phyloP scores from a whole-genome alignment of 2,329 filamentous ascomycete species.

The Hysterium pulicare region DNA sequence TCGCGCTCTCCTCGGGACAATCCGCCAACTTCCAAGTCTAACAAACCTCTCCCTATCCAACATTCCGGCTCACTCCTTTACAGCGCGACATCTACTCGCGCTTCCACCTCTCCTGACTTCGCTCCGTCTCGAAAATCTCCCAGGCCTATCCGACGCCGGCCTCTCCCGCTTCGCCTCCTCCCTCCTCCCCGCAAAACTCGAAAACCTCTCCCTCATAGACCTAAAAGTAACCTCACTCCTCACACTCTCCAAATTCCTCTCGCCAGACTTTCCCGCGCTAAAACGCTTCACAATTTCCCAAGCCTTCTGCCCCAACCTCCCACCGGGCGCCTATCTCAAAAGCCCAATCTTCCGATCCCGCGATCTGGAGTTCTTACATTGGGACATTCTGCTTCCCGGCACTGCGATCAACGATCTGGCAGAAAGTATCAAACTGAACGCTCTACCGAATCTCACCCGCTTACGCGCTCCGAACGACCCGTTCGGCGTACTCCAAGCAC shows the following conservation, averaged over 20 bases:
- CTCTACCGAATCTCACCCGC: constrained; percentile 60
- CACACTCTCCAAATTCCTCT: constrained; percentile 52
- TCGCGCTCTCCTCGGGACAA: constrained; percentile 52
- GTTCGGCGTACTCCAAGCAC: constrained; percentile 64
- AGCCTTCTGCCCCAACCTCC: constrained; percentile 45
- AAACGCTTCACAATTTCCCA: constrained; percentile 53
- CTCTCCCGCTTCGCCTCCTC: constrained; percentile 51
- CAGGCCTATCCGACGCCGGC: constrained; percentile 55
- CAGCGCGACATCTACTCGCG: constrained; percentile 52
- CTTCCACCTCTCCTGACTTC: constrained; percentile 51
- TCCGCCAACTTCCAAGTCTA: constrained; percentile 52
- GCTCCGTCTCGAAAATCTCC: constrained; percentile 54
- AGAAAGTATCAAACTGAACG: constrained; percentile 57
- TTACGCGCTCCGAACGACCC: constrained; percentile 67
- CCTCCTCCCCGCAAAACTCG: constrained; percentile 43
- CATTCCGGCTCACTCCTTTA: constrained; percentile 53
- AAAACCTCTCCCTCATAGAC: constrained; percentile 51
- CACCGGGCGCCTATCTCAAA: constrained; percentile 41
- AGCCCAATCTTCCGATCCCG: constrained; percentile 49
- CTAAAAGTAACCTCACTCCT: constrained; percentile 51
- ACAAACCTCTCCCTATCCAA: constrained; percentile 54
- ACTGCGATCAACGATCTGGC: constrained; percentile 62
- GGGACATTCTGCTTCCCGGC: constrained; percentile 57
- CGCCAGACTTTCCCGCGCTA: constrained; percentile 45
- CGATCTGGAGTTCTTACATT: constrained; percentile 53